Conservation (phyloP, 1,139 yeast species). For the Protomyces pachydermus region DNA sequence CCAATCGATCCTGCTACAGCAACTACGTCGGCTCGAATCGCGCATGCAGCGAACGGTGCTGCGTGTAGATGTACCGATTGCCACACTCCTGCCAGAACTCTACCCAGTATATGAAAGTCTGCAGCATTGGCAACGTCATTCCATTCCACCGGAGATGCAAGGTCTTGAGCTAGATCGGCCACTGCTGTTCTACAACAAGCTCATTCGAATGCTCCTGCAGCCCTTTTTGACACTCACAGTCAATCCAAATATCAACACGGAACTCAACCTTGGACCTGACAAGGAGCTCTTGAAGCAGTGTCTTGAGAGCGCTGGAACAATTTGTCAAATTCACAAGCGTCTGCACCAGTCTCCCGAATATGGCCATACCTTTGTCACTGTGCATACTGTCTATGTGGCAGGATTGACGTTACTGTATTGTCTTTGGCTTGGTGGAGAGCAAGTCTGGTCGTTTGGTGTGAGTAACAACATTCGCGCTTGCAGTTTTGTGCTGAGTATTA, state of each 20-base stretch:
- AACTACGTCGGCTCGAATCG: neutral
- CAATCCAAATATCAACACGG: neutral
- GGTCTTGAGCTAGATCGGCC: neutral
- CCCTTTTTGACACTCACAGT: neutral
- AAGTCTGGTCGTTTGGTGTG: neutral
- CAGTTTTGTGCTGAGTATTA: neutral
- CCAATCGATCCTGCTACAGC: neutral
- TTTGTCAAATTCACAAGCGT: neutral
- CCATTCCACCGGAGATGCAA: neutral
- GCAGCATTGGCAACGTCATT: neutral
- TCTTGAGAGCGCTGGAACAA: neutral
- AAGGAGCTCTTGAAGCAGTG: neutral
- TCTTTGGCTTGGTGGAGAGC: neutral
- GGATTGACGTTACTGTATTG: neutral
- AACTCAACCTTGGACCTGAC: neutral
- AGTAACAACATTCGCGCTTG: neutral
- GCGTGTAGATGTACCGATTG: neutral
- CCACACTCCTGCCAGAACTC: neutral
- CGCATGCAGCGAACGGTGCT: constrained; percentile 1
- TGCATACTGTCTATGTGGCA: neutral
- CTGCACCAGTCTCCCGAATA: neutral
- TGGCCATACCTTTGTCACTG: neutral
- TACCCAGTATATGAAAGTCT: neutral
- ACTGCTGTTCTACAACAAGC: neutral
- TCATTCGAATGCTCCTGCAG: neutral